These are phyloP conservation scores for Cytospora piceicola DNA, from an alignment of 2,329 filamentous ascomycete species.

Conservation along the genomic window DNA sequence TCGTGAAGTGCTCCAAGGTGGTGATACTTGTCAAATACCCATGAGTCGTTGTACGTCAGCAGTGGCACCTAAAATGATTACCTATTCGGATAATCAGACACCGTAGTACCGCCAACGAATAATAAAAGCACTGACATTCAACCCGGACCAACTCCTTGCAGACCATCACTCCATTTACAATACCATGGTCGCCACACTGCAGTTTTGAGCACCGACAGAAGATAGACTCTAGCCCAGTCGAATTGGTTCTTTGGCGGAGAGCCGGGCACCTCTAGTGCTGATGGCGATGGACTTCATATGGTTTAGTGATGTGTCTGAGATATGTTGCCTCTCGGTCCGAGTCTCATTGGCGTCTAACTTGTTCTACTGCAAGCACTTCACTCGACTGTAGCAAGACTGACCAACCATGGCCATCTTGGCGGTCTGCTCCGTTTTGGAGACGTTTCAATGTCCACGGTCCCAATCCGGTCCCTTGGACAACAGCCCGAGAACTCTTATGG, in stretches of 20 bases:
- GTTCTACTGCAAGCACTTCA: not conserved
- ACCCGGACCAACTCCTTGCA: not conserved
- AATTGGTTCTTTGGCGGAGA: constrained; percentile 10
- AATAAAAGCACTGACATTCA: not conserved
- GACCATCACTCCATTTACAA: not conserved
- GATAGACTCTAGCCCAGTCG: constrained; percentile 29
- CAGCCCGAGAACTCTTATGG: not conserved
- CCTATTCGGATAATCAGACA: too few relatives aligned
- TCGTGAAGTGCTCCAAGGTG: not conserved
- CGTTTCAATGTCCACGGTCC: constrained; percentile 19
- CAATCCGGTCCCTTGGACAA: not conserved
- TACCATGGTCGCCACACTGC: not conserved
- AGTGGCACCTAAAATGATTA: not conserved
- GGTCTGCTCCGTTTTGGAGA: constrained; percentile 13
- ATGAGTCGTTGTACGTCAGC: not conserved
- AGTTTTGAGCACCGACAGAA: not conserved
- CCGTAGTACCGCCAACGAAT: too few relatives aligned
- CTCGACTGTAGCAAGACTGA: not conserved
- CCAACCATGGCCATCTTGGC: constrained; percentile 16
- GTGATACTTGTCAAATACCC: constrained; percentile 4
- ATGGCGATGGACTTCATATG: constrained; percentile 13
- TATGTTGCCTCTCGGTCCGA: constrained; percentile 13
- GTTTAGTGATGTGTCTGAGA: constrained; percentile 24
- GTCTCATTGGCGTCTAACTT: too few relatives aligned
- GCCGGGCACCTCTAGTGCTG: constrained; percentile 9